phyloP scores from a whole-genome alignment of 2,329 filamentous ascomycete genomes.

The Geosmithia putterillii region DNA sequence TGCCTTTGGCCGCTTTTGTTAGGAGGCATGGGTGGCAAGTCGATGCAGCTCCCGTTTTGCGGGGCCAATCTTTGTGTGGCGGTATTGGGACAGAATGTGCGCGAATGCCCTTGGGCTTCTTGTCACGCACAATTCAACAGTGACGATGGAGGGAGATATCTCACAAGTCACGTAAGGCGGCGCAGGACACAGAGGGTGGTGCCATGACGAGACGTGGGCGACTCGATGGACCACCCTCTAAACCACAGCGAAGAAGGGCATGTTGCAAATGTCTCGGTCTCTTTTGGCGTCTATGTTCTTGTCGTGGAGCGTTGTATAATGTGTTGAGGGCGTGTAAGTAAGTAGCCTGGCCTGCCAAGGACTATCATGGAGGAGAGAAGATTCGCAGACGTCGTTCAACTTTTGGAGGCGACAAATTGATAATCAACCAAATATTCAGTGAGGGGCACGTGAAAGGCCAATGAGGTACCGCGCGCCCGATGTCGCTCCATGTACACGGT shows the following conservation, averaged over 20 bases:
- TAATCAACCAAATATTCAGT: too few relatives aligned
- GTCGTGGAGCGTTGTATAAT: slow-evolving; percentile 1
- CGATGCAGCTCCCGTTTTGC: background rate
- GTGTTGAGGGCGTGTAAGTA: background rate
- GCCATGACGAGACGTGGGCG: slow-evolving; percentile 36
- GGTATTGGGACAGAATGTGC: background rate
- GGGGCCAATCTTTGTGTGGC: background rate
- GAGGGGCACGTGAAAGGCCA: background rate
- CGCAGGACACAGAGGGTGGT: slow-evolving; percentile 38
- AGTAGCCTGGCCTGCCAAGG: background rate
- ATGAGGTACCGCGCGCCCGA: background rate
- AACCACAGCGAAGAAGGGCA: slow-evolving; percentile 30
- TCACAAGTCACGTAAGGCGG: slow-evolving; percentile 13
- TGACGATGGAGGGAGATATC: background rate
- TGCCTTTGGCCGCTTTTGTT: background rate
- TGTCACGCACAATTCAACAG: too few relatives aligned
- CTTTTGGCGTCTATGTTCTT: slow-evolving; percentile 5
- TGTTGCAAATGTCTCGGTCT: background rate
- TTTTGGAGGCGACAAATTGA: background rate
- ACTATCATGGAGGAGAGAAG: background rate
- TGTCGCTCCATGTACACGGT: background rate
- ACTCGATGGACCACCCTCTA: slow-evolving; percentile 38
- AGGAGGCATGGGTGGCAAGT: background rate
- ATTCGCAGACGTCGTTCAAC: background rate
- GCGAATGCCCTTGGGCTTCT: background rate